Base-by-base conservation (phyloP, 2,329 filamentous ascomycete genomes). In the Graphilbum fragrans region DNA sequence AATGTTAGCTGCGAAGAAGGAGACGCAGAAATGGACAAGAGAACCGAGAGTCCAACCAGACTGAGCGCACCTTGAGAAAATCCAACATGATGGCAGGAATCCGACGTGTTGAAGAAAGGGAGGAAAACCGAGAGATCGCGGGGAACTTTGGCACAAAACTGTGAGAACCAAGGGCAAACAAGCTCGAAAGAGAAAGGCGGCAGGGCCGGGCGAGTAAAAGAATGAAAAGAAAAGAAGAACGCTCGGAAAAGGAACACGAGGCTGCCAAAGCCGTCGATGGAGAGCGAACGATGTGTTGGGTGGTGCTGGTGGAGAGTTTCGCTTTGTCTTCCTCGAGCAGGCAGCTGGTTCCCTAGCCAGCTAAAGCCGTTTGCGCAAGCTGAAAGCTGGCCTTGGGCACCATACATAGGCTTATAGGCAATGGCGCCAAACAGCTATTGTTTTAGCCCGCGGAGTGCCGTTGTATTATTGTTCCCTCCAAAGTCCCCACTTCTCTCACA, bases 51-150 rank as follows among this genome's bases (percentile, higher is more conserved):
- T 60, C 9, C 34, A 12, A n/a, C 12, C 10, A 10, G 14, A 36
- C 5, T 6, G 20, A 23, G 27, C 41, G 10, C 44, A 49, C 48
- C 63, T 69, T 64, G 44, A 69, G 62, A 46, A 69, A 62, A 50
- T 67, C 64, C 65, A 68, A 66, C 54, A 49, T 57, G 29, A 31
- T 7, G n/a, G n/a, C n/a, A n/a, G n/a, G n/a, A n/a, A n/a, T n/a
- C n/a, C n/a, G n/a, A n/a, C n/a, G n/a, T n/a, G n/a, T n/a, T n/a
- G n/a, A n/a, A 5, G 5, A 16, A 5, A 43, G 18, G 32, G 33
- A 23, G 20, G 35, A 36, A 16, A 16, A 16, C 7, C 8, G 4
- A 31, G 29, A 27, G 7, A 12, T 8, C 8, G 16, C 10, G 31
- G 16, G 16, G 31, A 32, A 14, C 25, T 29, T 14, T 8, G 14